phyloP scores from a whole-genome alignment of 1,284 basidiomycete species.

The Marasmius oreades region DNA sequence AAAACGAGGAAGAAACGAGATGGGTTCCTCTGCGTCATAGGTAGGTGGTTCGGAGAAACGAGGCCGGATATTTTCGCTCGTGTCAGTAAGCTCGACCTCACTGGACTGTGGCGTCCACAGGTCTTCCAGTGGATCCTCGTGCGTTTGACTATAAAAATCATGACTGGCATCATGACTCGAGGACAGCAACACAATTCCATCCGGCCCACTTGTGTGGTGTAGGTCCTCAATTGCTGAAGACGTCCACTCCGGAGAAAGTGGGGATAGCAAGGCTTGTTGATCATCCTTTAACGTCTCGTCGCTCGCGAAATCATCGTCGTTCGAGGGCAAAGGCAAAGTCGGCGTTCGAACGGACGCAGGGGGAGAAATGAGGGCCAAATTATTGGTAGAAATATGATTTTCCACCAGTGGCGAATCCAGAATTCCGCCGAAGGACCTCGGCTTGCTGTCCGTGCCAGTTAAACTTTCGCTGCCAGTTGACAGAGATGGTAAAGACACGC shows the following conservation, averaged over 20 bases:
- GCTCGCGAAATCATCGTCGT: constrained; percentile 11
- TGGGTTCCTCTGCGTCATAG: background rate
- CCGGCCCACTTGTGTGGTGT: constrained; percentile 1
- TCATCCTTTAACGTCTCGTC: constrained; percentile 9
- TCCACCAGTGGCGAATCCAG: constrained; percentile 32
- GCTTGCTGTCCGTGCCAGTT: background rate
- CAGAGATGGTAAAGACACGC: constrained; percentile 28
- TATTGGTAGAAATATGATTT: constrained; percentile 25
- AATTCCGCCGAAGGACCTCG: constrained; percentile 19
- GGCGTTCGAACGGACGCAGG: constrained; percentile 38
- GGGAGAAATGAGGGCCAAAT: constrained; percentile 34
- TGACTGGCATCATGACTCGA: background rate
- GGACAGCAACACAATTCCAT: constrained; percentile 8
- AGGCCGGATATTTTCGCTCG: background rate
- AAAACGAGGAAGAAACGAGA: background rate
- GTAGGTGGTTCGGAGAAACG: background rate
- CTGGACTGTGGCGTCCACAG: background rate
- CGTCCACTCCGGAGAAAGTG: constrained; percentile 30
- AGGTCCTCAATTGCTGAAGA: constrained; percentile 10
- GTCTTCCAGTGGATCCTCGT: too few relatives aligned
- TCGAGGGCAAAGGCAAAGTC: constrained; percentile 32
- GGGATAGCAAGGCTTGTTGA: constrained; percentile 25
- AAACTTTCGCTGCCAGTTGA: background rate
- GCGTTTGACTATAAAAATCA: background rate
- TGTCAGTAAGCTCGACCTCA: background rate